phyloP scores from a whole-genome alignment of 257 asterid species.

The Echium plantagineum region DNA sequence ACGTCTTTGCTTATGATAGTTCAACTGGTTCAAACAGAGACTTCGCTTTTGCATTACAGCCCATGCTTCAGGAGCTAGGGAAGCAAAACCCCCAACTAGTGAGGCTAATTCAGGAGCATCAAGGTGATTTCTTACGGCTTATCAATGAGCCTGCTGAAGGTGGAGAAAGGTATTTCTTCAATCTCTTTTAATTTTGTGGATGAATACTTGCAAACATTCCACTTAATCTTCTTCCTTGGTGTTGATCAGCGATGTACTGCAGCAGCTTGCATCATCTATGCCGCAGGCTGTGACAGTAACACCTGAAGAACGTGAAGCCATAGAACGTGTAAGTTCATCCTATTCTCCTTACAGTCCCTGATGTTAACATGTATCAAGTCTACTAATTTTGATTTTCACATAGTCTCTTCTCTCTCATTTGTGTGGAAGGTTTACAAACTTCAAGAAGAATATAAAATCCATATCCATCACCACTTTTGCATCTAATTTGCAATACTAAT shows the following conservation, averaged over 20 bases:
- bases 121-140: conserved; percentile 77
- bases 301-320: conserved; percentile 67
- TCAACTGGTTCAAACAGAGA: neutral
- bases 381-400: too few species aligned
- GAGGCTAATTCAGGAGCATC: conserved; percentile 73
- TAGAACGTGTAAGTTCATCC: conserved; percentile 46
- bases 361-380: too few species aligned
- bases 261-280: conserved; percentile 53
- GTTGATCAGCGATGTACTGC: conserved; percentile 29
- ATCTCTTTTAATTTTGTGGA: neutral
- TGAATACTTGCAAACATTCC: too few species aligned
- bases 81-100: conserved; percentile 72
- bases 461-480: neutral
- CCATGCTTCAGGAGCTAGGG: conserved; percentile 86
- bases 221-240: conserved; percentile 4
- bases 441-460: neutral
- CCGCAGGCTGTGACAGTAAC: conserved; percentile 57
- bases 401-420: too few species aligned
- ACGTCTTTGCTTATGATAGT: neutral
- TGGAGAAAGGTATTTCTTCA: conserved; percentile 48
- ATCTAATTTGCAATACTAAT: too few species aligned
- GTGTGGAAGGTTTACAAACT: too few species aligned
- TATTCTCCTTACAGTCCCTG: neutral
- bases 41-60: conserved; percentile 36
- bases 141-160: conserved; percentile 81